A percentile compares a stretch with the other conserved stretches of the same genome.
Conservation (phyloP, 2,329 filamentous ascomycete species). For the Chaetomium globosum region DNA sequence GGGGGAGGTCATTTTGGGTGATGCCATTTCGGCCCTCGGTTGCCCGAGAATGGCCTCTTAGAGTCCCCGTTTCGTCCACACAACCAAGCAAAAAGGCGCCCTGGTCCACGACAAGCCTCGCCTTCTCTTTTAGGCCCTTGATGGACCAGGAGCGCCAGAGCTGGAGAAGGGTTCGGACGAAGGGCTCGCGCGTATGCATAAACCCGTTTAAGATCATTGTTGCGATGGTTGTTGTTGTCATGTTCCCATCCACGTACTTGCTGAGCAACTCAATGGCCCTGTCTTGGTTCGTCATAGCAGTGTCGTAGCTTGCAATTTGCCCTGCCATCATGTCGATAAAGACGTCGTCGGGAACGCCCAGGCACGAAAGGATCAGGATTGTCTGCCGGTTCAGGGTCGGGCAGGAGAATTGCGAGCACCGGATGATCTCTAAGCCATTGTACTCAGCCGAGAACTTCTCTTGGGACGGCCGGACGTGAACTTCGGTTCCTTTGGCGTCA, state of each 20-base stretch:
- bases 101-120: constrained; percentile 76
- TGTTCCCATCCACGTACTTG: constrained; percentile 81
- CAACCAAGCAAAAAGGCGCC: constrained; percentile 88
- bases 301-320: constrained; percentile 69
- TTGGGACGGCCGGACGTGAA: constrained; percentile 82
- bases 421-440: constrained; percentile 80
- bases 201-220: constrained; percentile 80
- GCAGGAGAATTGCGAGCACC: constrained; percentile 72
- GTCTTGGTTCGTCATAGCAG: constrained; percentile 66
- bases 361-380: constrained; percentile 77
- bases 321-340: constrained; percentile 69
- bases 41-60: constrained; percentile 70
- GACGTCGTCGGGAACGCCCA: constrained; percentile 68
- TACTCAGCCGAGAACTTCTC: constrained; percentile 77
- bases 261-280: constrained; percentile 70
- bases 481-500: constrained; percentile 64
- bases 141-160: constrained; percentile 90
- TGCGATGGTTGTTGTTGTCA: constrained; percentile 73
- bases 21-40: constrained; percentile 46
- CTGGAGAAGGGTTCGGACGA: constrained; percentile 74
- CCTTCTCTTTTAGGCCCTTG: constrained; percentile 90
- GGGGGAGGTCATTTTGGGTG: constrained; percentile 60
- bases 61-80: constrained; percentile 76
- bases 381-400: constrained; percentile 88
- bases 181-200: constrained; percentile 73